Base-by-base conservation (phyloP, 805 yeast species). In the Cyberlindnera nakhonratchasimensis region DNA sequence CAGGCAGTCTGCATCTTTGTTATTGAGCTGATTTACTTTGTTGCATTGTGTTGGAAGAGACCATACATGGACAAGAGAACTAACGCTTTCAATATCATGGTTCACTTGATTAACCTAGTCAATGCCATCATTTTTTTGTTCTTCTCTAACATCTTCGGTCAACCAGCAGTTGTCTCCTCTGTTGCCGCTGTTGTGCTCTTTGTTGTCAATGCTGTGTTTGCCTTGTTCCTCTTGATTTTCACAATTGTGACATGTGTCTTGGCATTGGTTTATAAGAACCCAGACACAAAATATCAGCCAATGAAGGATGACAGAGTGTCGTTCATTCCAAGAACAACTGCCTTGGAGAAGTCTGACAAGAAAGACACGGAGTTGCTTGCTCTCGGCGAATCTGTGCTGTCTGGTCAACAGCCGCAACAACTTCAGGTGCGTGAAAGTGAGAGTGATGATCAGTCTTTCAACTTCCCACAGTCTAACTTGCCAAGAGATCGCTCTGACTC, bases 41-140 rank as follows among this genome's bases (percentile, higher is more conserved):
- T 74, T 26, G 69, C 71, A 0, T 55, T 89, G 21, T 81, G 89
- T 57, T 76, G 78, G 74, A 67, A 75, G 43, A 77, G 93, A 63
- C 99, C 99, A 10, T 93, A 77, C 63, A 81, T 93, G 90, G 97
- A 93, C 67, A 88, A 84, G 65, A 76, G 95, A 67, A 90, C 98
- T 25, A 93, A 93, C 56, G 82, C 79, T n/a, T 86, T 89, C 76
- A 91, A 90, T 66, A 91, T 93, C 54, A 74, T 86, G 36, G 86
- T 91, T 54, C 81, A 87, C 29, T 75, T 85, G 35, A 80, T 93
- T 52, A 85, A 80, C 59, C 75, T 88, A 43, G 65, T 91, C 57
- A 93, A 93, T 63, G 77, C 96, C 1, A 65, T 91, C 32, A 83
- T 93, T 68, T 93, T 87, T 64, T 66, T 89, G 67, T 90, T 93